Base-by-base conservation (phyloP, 2,329 filamentous ascomycete species). In the Juglanconis juglandina region DNA sequence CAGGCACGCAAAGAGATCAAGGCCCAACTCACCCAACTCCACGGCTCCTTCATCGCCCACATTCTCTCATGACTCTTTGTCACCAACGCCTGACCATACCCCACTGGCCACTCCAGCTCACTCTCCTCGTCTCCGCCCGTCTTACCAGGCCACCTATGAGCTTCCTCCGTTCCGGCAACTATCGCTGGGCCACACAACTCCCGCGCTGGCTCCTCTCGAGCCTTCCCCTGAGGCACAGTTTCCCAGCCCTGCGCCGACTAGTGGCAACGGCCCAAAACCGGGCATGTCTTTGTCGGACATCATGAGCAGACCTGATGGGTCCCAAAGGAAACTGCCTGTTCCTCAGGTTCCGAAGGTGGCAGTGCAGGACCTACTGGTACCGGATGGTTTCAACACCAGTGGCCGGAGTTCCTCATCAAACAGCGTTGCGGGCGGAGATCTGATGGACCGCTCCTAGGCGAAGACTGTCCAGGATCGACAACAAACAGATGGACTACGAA, bases 81-180 rank as follows among this genome's bases (percentile, higher is more conserved):
- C 94, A 9, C 95, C 94, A 4, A 99, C 94, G 1, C 95, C 94
- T 10, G 94, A 98, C 71, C 93, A 97, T 79, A 98, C 95, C n/a
- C 94, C 94, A n/a, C 87, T 98, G 59, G 94, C 93, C 34, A 99
- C 94, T 5, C 94, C 94, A 4, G 94, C 93, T 48, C 95, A 98
- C 75, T 97, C 93, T 17, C 95, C 95, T 55, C 91, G 95, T 48
- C 82, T 99, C 67, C 85, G 93, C 63, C 91, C 94, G 3, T 63
- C 62, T 5, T 89, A 90, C 70, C 85, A 80, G 66, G 87, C 89
- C 66, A 82, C 94, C 58, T 77, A 80, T 68, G 93, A 97, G 73
- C 81, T 98, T 58, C 94, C 95, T 37, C 92, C 91, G 48, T 87
- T 99, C 68, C 88, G 95, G 60, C 83, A 82, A 66, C 73, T 87